phyloP scores from a whole-genome alignment of 176 grass and related monocot genomes.

The Lolium rigidum region DNA sequence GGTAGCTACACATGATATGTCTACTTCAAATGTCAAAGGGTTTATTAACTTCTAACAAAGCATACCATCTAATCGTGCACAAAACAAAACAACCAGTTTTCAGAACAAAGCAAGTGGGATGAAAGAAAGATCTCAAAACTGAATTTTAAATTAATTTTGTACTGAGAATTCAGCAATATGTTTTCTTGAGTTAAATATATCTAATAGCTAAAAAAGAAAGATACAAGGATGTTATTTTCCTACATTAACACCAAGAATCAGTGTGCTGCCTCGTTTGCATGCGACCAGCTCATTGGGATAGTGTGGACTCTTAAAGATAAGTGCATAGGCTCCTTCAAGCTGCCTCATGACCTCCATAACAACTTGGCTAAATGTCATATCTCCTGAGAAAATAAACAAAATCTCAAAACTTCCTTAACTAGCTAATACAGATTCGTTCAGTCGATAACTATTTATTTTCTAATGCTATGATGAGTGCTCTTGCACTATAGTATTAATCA shows the following conservation, averaged over 20 bases:
- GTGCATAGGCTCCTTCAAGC: conserved; percentile 93
- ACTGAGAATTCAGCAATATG: background rate
- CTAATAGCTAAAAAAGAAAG: background rate
- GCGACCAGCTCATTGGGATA: conserved; percentile 91
- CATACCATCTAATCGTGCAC: background rate
- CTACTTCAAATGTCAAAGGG: background rate
- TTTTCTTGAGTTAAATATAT: conserved; percentile 20
- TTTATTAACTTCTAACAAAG: conserved; percentile 1
- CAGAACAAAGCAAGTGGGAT: background rate
- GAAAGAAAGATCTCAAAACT: background rate
- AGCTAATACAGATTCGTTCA: background rate
- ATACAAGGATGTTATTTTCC: conserved; percentile 37
- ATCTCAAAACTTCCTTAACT: background rate
- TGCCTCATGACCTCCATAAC: conserved; percentile 97
- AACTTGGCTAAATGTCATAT: conserved; percentile 89
- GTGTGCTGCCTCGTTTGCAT: conserved; percentile 81
- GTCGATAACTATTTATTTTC: background rate
- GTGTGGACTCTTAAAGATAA: conserved; percentile 95
- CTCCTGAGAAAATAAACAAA: conserved; percentile 47
- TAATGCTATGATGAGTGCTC: background rate
- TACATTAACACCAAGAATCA: conserved; percentile 93
- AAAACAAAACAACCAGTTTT: background rate
- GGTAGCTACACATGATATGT: background rate
- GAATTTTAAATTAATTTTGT: background rate
- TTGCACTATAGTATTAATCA: background rate